Evolutionary conservation across 345 rosid species (phyloP), one percentile per base, ranked within the genome.

Genomic region (Gossypium australe): DNA sequence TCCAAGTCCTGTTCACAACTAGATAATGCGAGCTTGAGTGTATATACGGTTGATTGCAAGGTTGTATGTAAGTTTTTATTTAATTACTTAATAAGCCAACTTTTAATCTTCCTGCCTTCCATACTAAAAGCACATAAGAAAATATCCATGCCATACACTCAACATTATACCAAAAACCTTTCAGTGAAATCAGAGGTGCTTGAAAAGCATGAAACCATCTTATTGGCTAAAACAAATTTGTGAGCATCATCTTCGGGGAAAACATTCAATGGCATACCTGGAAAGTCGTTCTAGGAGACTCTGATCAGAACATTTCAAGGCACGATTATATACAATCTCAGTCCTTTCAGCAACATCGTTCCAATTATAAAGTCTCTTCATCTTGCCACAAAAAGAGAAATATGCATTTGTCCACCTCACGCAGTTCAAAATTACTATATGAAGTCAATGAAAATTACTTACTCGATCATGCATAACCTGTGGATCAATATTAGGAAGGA

Each of bases 311-410:
- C 94, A 90, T 63, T 84, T 88, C 81, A 91, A 72, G 29, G 98
- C 96, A 56, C 86, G 89, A 66, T 87, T 87, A 60, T 93, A 95
- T 9, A 95, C 98, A 55, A 90, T 91, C 88, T 93, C 96, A 29
- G 97, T 91, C 83, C 99, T 87, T 82, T 85, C 87, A 58, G 99
- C 97, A 64, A 93, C 98, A 85, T 95, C 99, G 61, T 87, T 95
- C 99, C 98, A 95, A 83, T 87, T 86, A 68, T 95, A 95, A 52
- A 95, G 96, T 77, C 85, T 86, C 85, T 84, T 93, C 94, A 93
- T 87, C 92, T 88, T 53, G 58, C 43, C 77, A 57, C 62, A 1
- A 25, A 34, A 44, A 67, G 11, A 49, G 20, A 41, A 67, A 62
- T 14, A 73, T 13, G 65, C 8, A 52, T 63, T 67, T 18, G 25